Base-by-base conservation (phyloP, 768 basidiomycete genomes). In the Rhodotorula babjevae region DNA sequence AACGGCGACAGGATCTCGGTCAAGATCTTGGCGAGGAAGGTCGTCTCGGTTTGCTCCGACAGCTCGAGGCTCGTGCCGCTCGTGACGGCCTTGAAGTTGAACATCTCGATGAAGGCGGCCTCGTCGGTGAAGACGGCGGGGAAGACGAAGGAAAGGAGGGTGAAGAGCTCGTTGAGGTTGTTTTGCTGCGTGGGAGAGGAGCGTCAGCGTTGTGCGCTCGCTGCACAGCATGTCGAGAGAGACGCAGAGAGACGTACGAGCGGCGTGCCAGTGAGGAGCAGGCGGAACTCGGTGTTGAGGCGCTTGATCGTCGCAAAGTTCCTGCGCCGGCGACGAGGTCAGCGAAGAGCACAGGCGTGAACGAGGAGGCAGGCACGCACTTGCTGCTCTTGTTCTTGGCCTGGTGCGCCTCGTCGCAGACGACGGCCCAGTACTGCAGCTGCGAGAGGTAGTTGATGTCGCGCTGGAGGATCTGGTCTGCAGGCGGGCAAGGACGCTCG, bases 221-320 rank as follows among this genome's bases (percentile, higher is more conserved):
- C 29, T 36, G 56, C 7, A 33, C 4, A 40, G 47, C 15, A 31
- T 29, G 49, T 68, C 46, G 52, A 63, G 63, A 36, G 11, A 40
- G 14, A 53, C n/a, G 42, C 33, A 29, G 40, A 36, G 44, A 29
- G 23, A 81, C 88, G 67, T 71, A 93, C 60, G 8, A 97, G 82
- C 3, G 94, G 95, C 21, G 94, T 98, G 33, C 95, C 95, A 1
- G 94, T 98, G 72, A 99, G 82, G 69, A 99, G 90, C 87, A 97
- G 90, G 60, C 96, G 84, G 55, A 92, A 91, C 0, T 90, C 92
- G 65, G 88, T 88, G 3, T 84, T 83, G 79, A 93, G 93, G 77
- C 87, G 87, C 82, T 93, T 94, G 76, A 99, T 89, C 80, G 95
- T 92, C 69, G 85, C 85, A 81, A 97, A 91, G 25, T 97, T 86